Evolutionary conservation across 345 rosid genomes (phyloP), one percentile per base, ranked within the genome.

Genomic region (Arabis hirsuta): DNA sequence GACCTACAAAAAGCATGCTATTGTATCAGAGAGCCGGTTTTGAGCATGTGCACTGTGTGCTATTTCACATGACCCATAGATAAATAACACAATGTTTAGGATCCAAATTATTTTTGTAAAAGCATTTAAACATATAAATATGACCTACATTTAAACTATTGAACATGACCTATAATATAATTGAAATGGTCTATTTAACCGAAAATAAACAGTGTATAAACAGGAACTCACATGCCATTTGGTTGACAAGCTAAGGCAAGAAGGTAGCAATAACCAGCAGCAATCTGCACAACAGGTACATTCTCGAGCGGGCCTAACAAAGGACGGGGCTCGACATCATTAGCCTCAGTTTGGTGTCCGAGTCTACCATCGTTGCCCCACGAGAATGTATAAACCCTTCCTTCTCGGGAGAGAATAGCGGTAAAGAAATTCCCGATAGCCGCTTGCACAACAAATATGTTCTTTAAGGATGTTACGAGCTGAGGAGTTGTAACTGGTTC

Each of bases 191-290:
- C 38, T 20, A 46, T 22, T 20, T 53, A 62, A 31, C 19, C 7
- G 39, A 31, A 62, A 8, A 46, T 4, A 42, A 6, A 19, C 0
- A 57, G 70, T 26, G 39, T 46, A 55, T 76, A 29, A 11, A 41
- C 71, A 51, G 55, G n/a, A 64, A 82, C 97, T 95, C 73, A 95
- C 99, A 95, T 90, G 81, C 99, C 99, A 80, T 78, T 83, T 11
- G 98, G 98, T 80, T 88, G 92, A 81, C 92, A 95, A 76, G 98
- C 93, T 68, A 95, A 83, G 62, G 96, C 97, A 76, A 95, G 99
- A 59, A 95, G 97, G 78, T 90, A 95, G 81, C 99, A 95, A 55
- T 90, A 91, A 57, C 99, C 99, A 29, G 99, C 97, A 0, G 98
- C 96, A 74, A 95, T 91, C 78, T 95, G 99, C 45, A 95, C 97